These are phyloP conservation scores for Pichia sp. DNA, from an alignment of 1,139 yeast species.

Conservation along the genomic window DNA sequence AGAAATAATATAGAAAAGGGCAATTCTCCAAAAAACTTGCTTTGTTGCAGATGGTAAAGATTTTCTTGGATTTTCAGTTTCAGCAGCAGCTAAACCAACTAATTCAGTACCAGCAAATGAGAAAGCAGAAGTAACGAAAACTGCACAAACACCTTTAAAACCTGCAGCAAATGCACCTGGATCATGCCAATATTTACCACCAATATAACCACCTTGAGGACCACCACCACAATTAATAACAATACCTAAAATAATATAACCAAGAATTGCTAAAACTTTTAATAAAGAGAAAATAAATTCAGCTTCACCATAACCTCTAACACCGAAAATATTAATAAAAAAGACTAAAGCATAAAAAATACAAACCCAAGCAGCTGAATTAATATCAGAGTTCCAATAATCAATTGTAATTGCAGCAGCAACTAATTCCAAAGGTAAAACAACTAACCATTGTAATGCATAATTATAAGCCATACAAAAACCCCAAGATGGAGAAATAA, in stretches of 20 bases:
- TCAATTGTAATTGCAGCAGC: constrained; percentile 64
- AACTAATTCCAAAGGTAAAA: constrained; percentile 63
- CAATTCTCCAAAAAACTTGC: constrained; percentile 68
- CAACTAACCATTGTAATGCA: constrained; percentile 62
- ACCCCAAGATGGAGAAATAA: constrained; percentile 66
- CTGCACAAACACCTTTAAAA: constrained; percentile 78
- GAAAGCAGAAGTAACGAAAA: constrained; percentile 81
- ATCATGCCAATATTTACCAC: constrained; percentile 51
- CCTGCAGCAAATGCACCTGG: constrained; percentile 58
- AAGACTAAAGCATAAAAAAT: constrained; percentile 56
- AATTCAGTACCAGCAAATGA: constrained; percentile 81
- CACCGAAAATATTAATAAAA: constrained; percentile 52
- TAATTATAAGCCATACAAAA: constrained; percentile 72
- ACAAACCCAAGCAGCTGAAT: constrained; percentile 62
- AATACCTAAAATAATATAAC: constrained; percentile 66
- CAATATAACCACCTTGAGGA: constrained; percentile 49
- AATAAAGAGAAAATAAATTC: constrained; percentile 57
- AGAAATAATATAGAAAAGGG: constrained; percentile 56
- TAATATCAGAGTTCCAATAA: constrained; percentile 53
- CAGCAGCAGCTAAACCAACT: constrained; percentile 82
- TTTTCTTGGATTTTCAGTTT: constrained; percentile 67
- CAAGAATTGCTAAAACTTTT: constrained; percentile 57
- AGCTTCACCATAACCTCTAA: constrained; percentile 62
- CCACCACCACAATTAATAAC: constrained; percentile 69
- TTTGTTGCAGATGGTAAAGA: constrained; percentile 64